Conservation (phyloP, 139 green algal species). For the Coelastrella sp. region DNA sequence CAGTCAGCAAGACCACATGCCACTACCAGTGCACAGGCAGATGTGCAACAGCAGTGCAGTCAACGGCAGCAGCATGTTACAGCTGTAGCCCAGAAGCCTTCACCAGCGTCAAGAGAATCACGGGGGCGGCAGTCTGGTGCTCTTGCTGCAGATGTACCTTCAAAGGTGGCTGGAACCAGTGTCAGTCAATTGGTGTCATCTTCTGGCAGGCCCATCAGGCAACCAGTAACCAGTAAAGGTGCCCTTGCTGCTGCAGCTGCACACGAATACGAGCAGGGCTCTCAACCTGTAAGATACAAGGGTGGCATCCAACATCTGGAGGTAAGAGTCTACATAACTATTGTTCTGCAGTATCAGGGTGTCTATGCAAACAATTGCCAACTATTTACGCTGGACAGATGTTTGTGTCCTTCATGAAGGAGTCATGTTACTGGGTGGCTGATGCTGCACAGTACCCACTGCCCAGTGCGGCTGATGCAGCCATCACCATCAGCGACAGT, state of each 20-base stretch:
- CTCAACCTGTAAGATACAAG: not conserved
- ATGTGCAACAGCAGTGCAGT: not conserved
- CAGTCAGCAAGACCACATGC: too few relatives aligned
- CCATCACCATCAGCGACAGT: not conserved
- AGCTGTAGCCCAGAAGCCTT: not conserved
- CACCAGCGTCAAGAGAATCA: not conserved
- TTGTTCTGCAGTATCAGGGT: not conserved
- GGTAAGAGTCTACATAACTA: not conserved
- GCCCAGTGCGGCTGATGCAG: not conserved
- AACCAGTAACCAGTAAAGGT: not conserved
- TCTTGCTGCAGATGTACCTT: not conserved
- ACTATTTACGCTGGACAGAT: too few relatives aligned
- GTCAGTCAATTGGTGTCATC: constrained; percentile 18
- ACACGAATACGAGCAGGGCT: not conserved
- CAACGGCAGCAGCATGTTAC: not conserved
- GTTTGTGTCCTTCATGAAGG: too few relatives aligned
- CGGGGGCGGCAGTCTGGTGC: not conserved
- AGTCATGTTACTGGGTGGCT: too few relatives aligned
- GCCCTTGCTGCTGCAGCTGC: constrained; percentile 5
- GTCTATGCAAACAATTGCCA: too few relatives aligned
- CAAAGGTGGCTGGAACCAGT: not conserved
- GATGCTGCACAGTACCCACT: constrained; percentile 5
- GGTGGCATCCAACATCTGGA: constrained; percentile 18
- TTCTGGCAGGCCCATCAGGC: constrained; percentile 4
- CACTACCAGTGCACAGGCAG: too few relatives aligned